Base-by-base conservation (phyloP, 148 eudicot genomes). In the Drosera capensis region DNA sequence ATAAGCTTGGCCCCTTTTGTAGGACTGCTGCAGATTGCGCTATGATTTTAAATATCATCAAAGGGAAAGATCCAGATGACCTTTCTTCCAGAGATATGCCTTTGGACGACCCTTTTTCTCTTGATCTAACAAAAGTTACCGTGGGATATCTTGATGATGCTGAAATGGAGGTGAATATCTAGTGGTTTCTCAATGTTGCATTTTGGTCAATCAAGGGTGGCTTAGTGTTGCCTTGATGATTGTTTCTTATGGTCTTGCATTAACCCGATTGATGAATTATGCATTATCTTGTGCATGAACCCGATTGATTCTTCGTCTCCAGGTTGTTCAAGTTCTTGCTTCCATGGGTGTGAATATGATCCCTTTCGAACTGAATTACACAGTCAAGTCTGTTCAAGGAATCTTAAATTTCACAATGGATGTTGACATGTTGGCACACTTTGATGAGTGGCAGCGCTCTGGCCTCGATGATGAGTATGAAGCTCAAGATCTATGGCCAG, bases 401-500 rank as follows among this genome's bases (percentile, higher is more conserved):
- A 79, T 82, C 55, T 52, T 82, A 39, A 82, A 77, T 52, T 74
- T 79, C 74, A 87, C 86, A 19, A 87, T 86, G 96, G 94, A 86
- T 48, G 85, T 82, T 19, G 96, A 86, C 26, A 82, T 86, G 96
- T 51, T 86, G 52, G 64, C 88, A 42, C 96, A 86, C 59, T 86
- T 86, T 23, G 96, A 86, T 45, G 85, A 77, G 65, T 82, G 96
- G 94, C 96, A 86, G 51, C 81, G 90, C 31, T 61, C 82, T 46
- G 58, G 74, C 20, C 40, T 59, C 58, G 96, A 82, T 29, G 74
- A 79, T 45, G 62, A 55, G 3, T 82, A 60, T 30, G 96, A 82
- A 75, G 94, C 96, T 40, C 96, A 83, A 55, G 82, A 87, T 68
- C 96, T 82, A 55, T 87, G 96, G 96, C 96, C 94, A 43, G 51